phyloP scores from a whole-genome alignment of 768 basidiomycete species.

The Cubamyces lactineus region DNA sequence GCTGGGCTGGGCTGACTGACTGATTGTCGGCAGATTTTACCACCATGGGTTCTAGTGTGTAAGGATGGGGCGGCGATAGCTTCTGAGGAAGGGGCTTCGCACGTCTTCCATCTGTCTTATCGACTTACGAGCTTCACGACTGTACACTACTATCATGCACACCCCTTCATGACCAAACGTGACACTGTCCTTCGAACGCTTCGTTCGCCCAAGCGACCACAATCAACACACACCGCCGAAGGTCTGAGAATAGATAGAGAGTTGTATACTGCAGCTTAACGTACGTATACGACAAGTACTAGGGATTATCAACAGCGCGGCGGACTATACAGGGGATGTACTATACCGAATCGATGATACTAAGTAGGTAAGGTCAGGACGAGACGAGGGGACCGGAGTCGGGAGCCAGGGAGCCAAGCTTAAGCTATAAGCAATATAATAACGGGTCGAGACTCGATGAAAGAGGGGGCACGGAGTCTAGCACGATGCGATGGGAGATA shows the following conservation, averaged over 20 bases:
- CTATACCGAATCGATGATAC: neutral
- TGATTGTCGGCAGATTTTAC: constrained; percentile 23
- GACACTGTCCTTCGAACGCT: too few relatives aligned
- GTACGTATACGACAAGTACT: neutral
- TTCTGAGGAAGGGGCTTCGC: neutral
- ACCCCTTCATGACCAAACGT: too few relatives aligned
- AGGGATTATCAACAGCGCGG: constrained; percentile 8
- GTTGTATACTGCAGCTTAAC: neutral
- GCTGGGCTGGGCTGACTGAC: neutral
- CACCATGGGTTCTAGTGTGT: constrained; percentile 26
- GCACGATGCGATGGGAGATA: too few relatives aligned
- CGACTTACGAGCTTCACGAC: too few relatives aligned
- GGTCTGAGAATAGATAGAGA: neutral
- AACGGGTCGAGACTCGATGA: too few relatives aligned
- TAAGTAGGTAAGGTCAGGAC: neutral
- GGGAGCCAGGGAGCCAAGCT: neutral
- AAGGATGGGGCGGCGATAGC: neutral
- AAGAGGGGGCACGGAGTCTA: too few relatives aligned
- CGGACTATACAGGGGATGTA: constrained; percentile 11
- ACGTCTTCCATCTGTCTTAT: neutral
- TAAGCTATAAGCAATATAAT: too few relatives aligned
- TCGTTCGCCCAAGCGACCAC: neutral
- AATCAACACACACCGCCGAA: neutral
- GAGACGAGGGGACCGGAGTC: neutral
- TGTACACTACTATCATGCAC: too few relatives aligned